Base-by-base conservation (phyloP, 371 early-diverging fungal genomes). In the Mucor sp. region DNA sequence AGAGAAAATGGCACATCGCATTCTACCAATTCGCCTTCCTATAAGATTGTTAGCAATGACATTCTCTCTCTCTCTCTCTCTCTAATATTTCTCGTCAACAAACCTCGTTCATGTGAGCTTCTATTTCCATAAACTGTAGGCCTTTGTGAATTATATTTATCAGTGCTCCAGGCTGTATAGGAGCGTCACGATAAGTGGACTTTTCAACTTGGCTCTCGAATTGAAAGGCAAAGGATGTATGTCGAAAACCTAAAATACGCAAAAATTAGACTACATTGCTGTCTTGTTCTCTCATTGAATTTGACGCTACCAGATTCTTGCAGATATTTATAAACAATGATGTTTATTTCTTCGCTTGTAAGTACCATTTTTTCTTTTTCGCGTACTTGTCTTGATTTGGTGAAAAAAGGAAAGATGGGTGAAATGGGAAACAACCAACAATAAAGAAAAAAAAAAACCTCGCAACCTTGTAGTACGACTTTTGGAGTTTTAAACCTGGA, bases 261-360 rank as follows among this genome's bases (percentile, higher is more conserved):
- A 55, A 14, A 23, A 0, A 17, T 30, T 56, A 56, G 17, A n/a
- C 4, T 15, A 56, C 5, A 17, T 6, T 23, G 15, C 23, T 6
- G 15, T 3, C 28, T 56, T 30, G 6, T 56, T 11, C 8, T 19
- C 19, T 23, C 23, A 50, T 50, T 4, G 17, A 33, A 23, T 28
- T 50, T 25, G 37, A 37, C 14, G 55, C 27, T 76, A 93, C 95
- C 97, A 43, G 96, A 95, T 77, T 97, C 98, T 68, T 91, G 87
- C 48, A 97, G 85, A 73, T 97, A 97, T 69, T 96, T 85, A 77
- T 91, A 94, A 48, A 97, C 89, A 55, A 97, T 89, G 74, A 95
- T 94, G 81, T 97, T 97, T 65, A 97, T 92, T 80, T 97, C 95
- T 66, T 97, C 97, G 74, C 91, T 91, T 39, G 93, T 93, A 32